These are phyloP conservation scores for Leccinum truebloodii DNA, from an alignment of 768 basidiomycete species.

Conservation along the genomic window DNA sequence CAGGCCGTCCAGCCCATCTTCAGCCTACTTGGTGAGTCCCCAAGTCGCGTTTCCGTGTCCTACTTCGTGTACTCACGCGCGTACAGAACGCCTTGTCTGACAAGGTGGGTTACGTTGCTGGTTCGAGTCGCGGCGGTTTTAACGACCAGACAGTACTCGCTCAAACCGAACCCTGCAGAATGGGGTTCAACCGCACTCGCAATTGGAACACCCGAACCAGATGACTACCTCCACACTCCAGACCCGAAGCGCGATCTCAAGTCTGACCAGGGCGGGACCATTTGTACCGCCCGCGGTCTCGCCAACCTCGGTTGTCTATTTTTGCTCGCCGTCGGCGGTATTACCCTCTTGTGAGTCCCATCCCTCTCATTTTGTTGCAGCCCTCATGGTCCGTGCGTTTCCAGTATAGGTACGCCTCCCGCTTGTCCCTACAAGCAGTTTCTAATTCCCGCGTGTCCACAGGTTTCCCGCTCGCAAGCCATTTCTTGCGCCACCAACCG, in stretches of 20 bases:
- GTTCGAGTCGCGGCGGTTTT: background rate
- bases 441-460: background rate
- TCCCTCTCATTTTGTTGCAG: background rate
- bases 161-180: constrained; percentile 45
- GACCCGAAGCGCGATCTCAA: constrained; percentile 54
- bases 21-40: constrained; percentile 25
- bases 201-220: constrained; percentile 50
- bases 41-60: rapidly evolving
- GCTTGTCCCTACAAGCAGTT: background rate
- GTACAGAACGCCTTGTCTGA: constrained; percentile 32
- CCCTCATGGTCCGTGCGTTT: background rate
- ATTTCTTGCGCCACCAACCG: constrained; percentile 42
- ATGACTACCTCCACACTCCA: constrained; percentile 67
- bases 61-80: background rate
- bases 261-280: constrained; percentile 55
- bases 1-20: constrained; percentile 31
- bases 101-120: constrained; percentile 15
- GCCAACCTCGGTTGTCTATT: constrained; percentile 68
- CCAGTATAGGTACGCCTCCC: constrained; percentile 19
- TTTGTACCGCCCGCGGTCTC: constrained; percentile 63
- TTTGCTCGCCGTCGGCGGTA: constrained; percentile 47
- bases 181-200: constrained; percentile 50
- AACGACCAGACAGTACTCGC: constrained; percentile 35
- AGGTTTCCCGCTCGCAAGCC: constrained; percentile 53
- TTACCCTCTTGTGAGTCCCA: constrained; percentile 58